Conservation (phyloP, 2,329 filamentous ascomycete genomes). For the Ascosphaera apis region DNA sequence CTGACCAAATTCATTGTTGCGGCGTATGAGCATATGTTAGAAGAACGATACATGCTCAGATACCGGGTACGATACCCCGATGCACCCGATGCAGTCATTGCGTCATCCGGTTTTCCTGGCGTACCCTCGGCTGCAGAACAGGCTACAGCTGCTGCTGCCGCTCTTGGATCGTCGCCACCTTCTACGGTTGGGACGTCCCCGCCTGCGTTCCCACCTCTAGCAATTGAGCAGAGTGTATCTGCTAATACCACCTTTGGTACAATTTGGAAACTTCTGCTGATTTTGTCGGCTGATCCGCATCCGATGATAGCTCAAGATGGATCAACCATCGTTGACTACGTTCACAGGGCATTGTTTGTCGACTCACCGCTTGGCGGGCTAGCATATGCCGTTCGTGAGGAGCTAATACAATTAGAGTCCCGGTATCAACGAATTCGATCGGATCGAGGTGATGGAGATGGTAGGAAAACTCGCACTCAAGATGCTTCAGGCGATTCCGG, state of each 20-base stretch:
- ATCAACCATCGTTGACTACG: slow-evolving; percentile 61
- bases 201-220: slow-evolving; percentile 3
- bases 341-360: slow-evolving; percentile 48
- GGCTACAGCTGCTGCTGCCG: slow-evolving; percentile 9
- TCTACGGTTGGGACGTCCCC: neutral
- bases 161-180: slow-evolving; percentile 10
- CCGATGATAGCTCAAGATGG: slow-evolving; percentile 79
- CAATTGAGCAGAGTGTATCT: slow-evolving; percentile 34
- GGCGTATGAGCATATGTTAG: slow-evolving; percentile 70
- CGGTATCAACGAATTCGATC: neutral
- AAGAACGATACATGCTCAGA: slow-evolving; percentile 50
- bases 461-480: neutral
- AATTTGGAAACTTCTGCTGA: slow-evolving; percentile 80
- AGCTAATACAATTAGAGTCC: slow-evolving; percentile 18
- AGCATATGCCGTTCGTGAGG: slow-evolving; percentile 50
- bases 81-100: slow-evolving; percentile 12
- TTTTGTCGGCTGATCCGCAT: slow-evolving; percentile 81
- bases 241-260: slow-evolving; percentile 81
- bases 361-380: slow-evolving; percentile 51
- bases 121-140: slow-evolving; percentile 4
- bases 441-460: neutral
- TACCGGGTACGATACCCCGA: slow-evolving; percentile 18
- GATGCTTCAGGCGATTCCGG: neutral
- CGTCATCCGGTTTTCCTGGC: slow-evolving; percentile 7
- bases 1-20: slow-evolving; percentile 80